phyloP scores from a whole-genome alignment of 441 rosid species.

The Macaranga tanarius region DNA sequence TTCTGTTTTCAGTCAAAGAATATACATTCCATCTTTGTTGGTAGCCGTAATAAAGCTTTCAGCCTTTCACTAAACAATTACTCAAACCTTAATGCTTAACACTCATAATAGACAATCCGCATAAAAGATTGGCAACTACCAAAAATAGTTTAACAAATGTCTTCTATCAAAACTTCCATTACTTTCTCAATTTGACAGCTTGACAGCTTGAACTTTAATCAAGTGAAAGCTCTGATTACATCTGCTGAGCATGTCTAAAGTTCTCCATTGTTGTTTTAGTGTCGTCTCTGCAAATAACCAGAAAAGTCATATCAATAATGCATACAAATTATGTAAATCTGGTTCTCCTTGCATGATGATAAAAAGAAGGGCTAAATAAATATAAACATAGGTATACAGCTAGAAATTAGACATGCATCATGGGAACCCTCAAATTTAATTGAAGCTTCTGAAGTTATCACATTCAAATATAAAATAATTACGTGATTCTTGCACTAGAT shows the following conservation, averaged over 20 bases:
- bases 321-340: background rate
- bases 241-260: background rate
- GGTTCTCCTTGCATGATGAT: background rate
- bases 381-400: background rate
- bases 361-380: background rate
- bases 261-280: constrained; percentile 18
- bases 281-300: constrained; percentile 38
- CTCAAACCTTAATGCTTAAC: too few species aligned
- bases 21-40: too few species aligned
- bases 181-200: background rate
- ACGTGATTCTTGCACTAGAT: background rate
- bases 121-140: too few species aligned
- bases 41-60: too few species aligned
- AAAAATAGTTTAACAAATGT: too few species aligned
- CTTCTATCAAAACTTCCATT: background rate
- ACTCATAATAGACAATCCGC: too few species aligned
- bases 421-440: background rate
- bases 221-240: constrained; percentile 3
- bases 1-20: too few species aligned
- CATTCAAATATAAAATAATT: background rate
- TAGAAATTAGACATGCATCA: background rate
- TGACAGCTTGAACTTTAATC: background rate
- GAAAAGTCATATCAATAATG: background rate
- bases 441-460: background rate
- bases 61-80: too few species aligned